These are phyloP conservation scores for Physcomitrellopsis africana DNA, from an alignment of 225 moss, liverwort and hornwort genomes.

Conservation along the genomic window DNA sequence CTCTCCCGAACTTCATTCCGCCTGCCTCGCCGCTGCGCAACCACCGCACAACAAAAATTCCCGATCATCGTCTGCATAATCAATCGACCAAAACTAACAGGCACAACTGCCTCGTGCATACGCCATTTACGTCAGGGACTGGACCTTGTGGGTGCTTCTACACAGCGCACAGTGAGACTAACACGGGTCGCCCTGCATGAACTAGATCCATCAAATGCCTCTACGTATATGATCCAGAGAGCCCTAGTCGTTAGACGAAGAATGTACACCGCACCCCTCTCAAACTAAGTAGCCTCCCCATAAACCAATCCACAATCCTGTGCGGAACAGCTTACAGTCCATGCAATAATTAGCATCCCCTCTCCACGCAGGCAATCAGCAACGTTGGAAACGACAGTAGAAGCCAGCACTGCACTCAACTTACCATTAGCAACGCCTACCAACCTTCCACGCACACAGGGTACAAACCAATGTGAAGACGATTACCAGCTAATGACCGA, in stretches of 20 bases:
- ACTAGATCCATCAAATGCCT: background rate
- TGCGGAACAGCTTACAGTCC: background rate
- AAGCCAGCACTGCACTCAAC: background rate
- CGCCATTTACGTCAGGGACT: background rate
- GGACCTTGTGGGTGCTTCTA: background rate
- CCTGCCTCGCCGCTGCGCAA: constrained; percentile 42
- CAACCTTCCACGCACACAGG: background rate
- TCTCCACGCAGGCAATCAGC: background rate
- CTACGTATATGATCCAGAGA: too few species aligned
- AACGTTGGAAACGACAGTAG: background rate
- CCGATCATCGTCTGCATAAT: background rate
- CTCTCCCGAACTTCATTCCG: constrained; percentile 24
- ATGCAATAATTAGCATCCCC: background rate
- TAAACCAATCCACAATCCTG: background rate
- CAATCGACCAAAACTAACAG: background rate
- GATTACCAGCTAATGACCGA: constrained; percentile 47
- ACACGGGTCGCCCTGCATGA: background rate
- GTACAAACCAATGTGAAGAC: constrained; percentile 25
- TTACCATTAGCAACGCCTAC: too few species aligned
- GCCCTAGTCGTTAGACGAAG: too few species aligned
- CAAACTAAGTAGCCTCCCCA: background rate
- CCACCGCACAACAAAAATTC: constrained; percentile 1
- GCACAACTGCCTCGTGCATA: background rate
- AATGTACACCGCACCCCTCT: background rate
- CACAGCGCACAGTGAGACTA: background rate